These are phyloP conservation scores for Microbotryomycetes sp. DNA, from an alignment of 1,284 basidiomycete genomes.

Conservation along the genomic window DNA sequence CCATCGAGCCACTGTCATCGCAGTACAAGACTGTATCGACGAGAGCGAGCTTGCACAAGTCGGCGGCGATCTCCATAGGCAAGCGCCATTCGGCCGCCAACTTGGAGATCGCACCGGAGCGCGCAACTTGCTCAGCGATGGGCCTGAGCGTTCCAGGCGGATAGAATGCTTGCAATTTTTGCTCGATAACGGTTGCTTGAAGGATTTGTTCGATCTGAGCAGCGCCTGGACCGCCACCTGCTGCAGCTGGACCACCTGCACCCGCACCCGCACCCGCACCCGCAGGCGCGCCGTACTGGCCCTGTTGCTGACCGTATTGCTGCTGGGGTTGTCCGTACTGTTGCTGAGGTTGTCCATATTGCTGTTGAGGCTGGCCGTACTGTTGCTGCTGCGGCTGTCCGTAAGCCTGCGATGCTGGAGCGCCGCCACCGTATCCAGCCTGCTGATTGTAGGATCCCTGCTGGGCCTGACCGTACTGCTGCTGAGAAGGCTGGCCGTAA, in stretches of 20 bases:
- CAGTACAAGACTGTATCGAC: constrained; percentile 26
- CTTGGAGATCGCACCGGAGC: constrained; percentile 41
- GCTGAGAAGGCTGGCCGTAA: not conserved
- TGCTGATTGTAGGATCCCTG: no score
- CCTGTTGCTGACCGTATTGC: constrained; percentile 5
- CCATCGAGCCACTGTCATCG: constrained; percentile 26
- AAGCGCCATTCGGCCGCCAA: constrained; percentile 43
- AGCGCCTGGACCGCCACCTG: not conserved
- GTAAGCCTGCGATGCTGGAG: no score
- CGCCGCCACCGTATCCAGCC: no score
- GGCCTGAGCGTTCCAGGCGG: constrained; percentile 42
- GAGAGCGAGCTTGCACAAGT: constrained; percentile 44
- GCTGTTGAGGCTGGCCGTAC: not conserved
- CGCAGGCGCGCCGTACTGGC: constrained; percentile 5
- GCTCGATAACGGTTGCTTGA: constrained; percentile 43
- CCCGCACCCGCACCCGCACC: not conserved
- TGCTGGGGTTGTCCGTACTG: constrained; percentile 1
- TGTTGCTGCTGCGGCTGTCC: not conserved
- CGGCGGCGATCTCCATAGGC: constrained; percentile 40
- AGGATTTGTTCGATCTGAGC: constrained; percentile 14
- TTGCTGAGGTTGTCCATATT: constrained; percentile 2
- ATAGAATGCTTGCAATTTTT: constrained; percentile 43
- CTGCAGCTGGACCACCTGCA: not conserved
- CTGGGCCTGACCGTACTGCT: constrained; percentile 17
- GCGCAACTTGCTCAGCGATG: constrained; percentile 43